Conservation (phyloP, 2,329 filamentous ascomycete species). For the Sphaerulina vaccinii region DNA sequence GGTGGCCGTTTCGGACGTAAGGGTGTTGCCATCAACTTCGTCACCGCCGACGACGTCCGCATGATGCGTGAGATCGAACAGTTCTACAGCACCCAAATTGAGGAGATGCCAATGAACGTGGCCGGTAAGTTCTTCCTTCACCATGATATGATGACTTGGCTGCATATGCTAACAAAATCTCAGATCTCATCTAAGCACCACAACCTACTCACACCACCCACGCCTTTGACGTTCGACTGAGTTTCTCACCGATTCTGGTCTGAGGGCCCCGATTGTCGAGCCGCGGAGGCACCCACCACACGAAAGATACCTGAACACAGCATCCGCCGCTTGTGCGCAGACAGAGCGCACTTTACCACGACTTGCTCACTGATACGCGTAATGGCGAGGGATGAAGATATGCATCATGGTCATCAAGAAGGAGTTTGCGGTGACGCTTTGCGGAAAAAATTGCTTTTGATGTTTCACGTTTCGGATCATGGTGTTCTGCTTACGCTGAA, state of each 20-base stretch:
- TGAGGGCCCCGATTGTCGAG: slow-evolving; percentile 12
- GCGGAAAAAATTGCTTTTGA: slow-evolving; percentile 32
- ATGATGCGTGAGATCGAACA: slow-evolving; percentile 99
- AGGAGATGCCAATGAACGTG: slow-evolving; percentile 99
- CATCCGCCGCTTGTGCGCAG: slow-evolving; percentile 23
- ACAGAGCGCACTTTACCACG: slow-evolving; percentile 21
- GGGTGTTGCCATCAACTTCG: slow-evolving; percentile 99
- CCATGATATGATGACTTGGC: not conserved
- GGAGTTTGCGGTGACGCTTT: slow-evolving; percentile 27
- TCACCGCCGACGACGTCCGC: slow-evolving; percentile 96
- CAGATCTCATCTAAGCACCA: slow-evolving; percentile 42
- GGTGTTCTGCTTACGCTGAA: slow-evolving; percentile 32
- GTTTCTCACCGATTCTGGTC: slow-evolving; percentile 19
- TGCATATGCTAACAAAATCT: slow-evolving; percentile 40
- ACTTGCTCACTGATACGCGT: slow-evolving; percentile 21
- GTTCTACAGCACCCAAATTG: slow-evolving; percentile 99
- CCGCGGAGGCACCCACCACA: slow-evolving; percentile 24
- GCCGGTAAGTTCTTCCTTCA: slow-evolving; percentile 52
- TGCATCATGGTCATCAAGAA: slow-evolving; percentile 28
- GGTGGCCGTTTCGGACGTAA: slow-evolving; percentile 99
- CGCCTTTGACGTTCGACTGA: slow-evolving; percentile 28
- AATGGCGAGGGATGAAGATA: slow-evolving; percentile 28
- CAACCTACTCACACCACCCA: slow-evolving; percentile 16
- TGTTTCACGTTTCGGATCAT: slow-evolving; percentile 33
- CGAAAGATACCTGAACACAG: slow-evolving; percentile 21